A percentile compares a stretch with the other conserved stretches of the same genome.
Conservation (phyloP, 2,329 filamentous ascomycete genomes). For the Tympanopsis confertula region DNA sequence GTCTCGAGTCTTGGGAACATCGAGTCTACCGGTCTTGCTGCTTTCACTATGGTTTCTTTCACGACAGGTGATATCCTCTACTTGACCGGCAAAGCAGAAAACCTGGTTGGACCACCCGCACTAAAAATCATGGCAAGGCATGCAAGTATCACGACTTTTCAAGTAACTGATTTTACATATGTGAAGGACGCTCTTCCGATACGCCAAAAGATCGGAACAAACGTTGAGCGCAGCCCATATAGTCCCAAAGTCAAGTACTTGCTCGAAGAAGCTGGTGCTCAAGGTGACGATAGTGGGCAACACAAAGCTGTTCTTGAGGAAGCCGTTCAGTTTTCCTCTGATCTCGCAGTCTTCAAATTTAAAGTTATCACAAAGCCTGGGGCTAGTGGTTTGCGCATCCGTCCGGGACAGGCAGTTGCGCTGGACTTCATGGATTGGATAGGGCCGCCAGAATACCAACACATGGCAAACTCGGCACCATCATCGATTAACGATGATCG, state of each 20-base stretch:
- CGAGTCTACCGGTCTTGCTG: conserved; percentile 7
- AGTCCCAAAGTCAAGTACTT: conserved; percentile 10
- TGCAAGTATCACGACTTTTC: conserved; percentile 5
- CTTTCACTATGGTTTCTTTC: conserved; percentile 10
- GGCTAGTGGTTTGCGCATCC: conserved; percentile 3
- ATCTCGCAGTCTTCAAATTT: conserved; percentile 1
- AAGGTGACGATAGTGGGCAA: neutral
- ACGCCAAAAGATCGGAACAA: conserved; percentile 7
- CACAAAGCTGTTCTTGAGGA: neutral
- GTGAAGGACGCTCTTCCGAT: conserved; percentile 8
- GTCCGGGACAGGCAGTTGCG: conserved; percentile 8
- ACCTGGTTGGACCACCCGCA: conserved; percentile 3
- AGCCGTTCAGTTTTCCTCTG: neutral
- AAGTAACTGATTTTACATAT: conserved; percentile 8
- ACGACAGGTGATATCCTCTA: conserved; percentile 11
- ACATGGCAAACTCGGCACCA: conserved; percentile 8
- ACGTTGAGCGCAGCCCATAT: conserved; percentile 9
- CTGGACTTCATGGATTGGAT: conserved; percentile 12
- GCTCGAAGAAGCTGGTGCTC: conserved; percentile 4
- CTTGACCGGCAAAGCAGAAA: conserved; percentile 9
- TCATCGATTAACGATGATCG: conserved; percentile 8
- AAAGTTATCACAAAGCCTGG: neutral
- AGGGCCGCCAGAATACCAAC: conserved; percentile 8
- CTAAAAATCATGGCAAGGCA: conserved; percentile 7
- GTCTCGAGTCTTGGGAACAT: conserved; percentile 8